Evolutionary conservation across 2,329 filamentous ascomycete genomes (phyloP).

Genomic region (Thielaviopsis populi): DNA sequence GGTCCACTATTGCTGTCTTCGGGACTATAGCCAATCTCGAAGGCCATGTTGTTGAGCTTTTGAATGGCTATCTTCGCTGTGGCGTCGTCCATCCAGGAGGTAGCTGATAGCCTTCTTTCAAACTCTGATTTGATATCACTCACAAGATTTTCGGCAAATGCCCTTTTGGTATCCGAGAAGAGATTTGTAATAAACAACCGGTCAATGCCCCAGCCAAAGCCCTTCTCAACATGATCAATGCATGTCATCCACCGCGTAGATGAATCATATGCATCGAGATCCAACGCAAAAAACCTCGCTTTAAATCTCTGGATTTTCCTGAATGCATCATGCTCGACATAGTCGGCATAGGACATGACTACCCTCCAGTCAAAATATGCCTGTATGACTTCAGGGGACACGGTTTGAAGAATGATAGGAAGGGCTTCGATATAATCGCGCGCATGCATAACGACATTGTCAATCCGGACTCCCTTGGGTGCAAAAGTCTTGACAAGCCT

Average conservation of each 20-base stretch:
- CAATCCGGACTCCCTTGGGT: conserved; percentile 20
- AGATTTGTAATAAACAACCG: conserved; percentile 55
- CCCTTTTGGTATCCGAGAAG: conserved; percentile 50
- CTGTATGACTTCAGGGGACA: conserved; percentile 40
- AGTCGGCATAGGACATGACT: conserved; percentile 36
- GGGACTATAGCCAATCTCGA: conserved; percentile 54
- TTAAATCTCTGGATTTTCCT: conserved; percentile 44
- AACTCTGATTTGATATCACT: conserved; percentile 55
- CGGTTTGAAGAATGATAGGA: conserved; percentile 38
- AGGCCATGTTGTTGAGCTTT: conserved; percentile 51
- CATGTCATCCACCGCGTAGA: conserved; percentile 54
- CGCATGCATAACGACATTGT: conserved; percentile 43
- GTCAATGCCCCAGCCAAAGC: conserved; percentile 52
- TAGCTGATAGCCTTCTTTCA: conserved; percentile 39
- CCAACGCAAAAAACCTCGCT: conserved; percentile 46
- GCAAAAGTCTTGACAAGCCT: conserved; percentile 36
- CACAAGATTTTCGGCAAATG: conserved; percentile 52
- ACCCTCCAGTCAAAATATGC: conserved; percentile 50
- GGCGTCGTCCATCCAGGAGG: conserved; percentile 49
- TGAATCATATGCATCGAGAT: conserved; percentile 38
- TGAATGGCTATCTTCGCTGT: conserved; percentile 44
- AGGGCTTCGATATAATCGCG: conserved; percentile 46
- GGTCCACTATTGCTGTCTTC: conserved; percentile 36
- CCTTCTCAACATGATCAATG: conserved; percentile 39
- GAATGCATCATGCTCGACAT: conserved; percentile 43